Conservation (phyloP, 2,329 filamentous ascomycete species). For the Zalaria sp. region DNA sequence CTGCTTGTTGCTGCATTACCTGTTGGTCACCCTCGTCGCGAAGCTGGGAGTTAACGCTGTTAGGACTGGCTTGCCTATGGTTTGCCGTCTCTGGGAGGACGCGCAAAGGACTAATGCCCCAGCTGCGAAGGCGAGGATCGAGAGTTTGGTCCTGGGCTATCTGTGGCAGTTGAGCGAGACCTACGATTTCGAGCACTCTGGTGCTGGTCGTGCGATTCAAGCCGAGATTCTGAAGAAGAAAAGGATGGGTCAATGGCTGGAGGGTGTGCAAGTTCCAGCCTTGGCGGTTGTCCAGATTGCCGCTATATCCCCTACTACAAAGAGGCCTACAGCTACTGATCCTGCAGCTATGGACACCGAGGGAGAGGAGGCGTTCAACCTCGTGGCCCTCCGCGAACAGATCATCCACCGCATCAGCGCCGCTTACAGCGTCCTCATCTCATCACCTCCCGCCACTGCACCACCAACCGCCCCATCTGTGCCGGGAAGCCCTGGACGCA, state of each 20-base stretch:
- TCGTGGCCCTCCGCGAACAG: slow-evolving; percentile 59
- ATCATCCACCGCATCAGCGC: slow-evolving; percentile 63
- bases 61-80: slow-evolving; percentile 71
- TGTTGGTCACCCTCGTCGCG: slow-evolving; percentile 60
- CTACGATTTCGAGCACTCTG: slow-evolving; percentile 60
- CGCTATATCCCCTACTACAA: slow-evolving; percentile 22
- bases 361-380: slow-evolving; percentile 46
- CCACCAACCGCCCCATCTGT: background rate
- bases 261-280: slow-evolving; percentile 58
- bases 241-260: slow-evolving; percentile 64
- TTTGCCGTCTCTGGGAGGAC: slow-evolving; percentile 76
- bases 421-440: slow-evolving; percentile 49
- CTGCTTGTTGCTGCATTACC: slow-evolving; percentile 60
- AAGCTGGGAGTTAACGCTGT: slow-evolving; percentile 72
- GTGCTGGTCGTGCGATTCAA: slow-evolving; percentile 55
- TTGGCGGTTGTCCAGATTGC: slow-evolving; percentile 46
- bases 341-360: slow-evolving; percentile 35
- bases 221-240: slow-evolving; percentile 64
- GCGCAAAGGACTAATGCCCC: slow-evolving; percentile 53
- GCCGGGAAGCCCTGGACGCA: slow-evolving; percentile 52
- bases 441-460: slow-evolving; percentile 56
- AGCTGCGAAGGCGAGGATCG: slow-evolving; percentile 61
- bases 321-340: slow-evolving; percentile 27
- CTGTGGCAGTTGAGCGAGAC: slow-evolving; percentile 66
- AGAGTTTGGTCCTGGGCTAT: slow-evolving; percentile 78